Evolutionary conservation across 2,329 filamentous ascomycete genomes (phyloP), one percentile per base, ranked within the genome.

Genomic region (Didymella exigua): DNA sequence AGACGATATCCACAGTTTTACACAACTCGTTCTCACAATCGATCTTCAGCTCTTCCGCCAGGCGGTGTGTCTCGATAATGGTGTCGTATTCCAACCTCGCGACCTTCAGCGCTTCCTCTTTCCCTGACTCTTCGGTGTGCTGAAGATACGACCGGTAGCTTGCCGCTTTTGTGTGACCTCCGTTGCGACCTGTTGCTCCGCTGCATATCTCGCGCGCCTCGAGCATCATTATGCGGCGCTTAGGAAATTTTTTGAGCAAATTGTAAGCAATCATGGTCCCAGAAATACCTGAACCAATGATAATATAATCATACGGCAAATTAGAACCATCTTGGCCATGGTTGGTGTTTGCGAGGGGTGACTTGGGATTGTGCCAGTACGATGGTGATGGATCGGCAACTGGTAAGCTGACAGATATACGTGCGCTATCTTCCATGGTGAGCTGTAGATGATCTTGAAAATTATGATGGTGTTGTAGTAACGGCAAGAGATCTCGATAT

Each of bases 1-100:
- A 86, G 27, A 86, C 74, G 2, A 86, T 73, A 66, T 88, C 85
- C 2, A 86, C 77, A 0, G 85, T 87, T 21, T 79, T 74, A 60
- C 83, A 81, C 9, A 78, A 66, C 31, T 72, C 64, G 44, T 78
- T 80, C 62, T 86, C 84, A 19, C 71, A 74, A 2, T 67, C 60
- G 5, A 71, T 64, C 79, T 10, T 73, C 50, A 86, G 70, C 16
- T 78, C 71, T 5, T 68, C 66, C 0, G 83, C 82, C 56, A 88
- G 81, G 0, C 66, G 70, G 63, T 87, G 85, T 9, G 85, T 79
- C n/a, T 79, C 79, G 23, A 76, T 71, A 50, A 88, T 83, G 49
- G 76, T 78, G 2, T 65, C 71, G 46, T 73, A 73, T 56, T 79
- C 76, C 31, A 79, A 46, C 13, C 73, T 61, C 2, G 73, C 75